Evolutionary conservation across 2,329 filamentous ascomycete genomes (phyloP).

Genomic region (Colletotrichum cuscutae): DNA sequence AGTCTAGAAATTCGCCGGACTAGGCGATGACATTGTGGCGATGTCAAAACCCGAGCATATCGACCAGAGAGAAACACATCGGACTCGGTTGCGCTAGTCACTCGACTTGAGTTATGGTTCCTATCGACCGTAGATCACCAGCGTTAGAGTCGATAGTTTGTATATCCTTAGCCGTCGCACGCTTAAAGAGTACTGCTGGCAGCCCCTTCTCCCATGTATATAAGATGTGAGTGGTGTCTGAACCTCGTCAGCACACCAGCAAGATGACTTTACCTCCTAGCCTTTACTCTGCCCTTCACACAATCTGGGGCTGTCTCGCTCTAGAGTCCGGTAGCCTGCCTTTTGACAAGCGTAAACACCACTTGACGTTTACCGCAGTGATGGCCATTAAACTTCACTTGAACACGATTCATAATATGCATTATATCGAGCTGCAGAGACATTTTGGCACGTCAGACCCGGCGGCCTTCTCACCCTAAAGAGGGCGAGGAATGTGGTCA

Average conservation of each 20-base stretch:
- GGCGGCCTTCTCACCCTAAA: conserved; percentile 27
- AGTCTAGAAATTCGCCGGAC: too few relatives aligned
- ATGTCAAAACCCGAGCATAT: too few relatives aligned
- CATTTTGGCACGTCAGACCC: conserved; percentile 25
- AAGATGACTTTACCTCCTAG: neutral
- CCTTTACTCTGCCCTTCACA: neutral
- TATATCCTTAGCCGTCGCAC: too few relatives aligned
- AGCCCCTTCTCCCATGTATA: too few relatives aligned
- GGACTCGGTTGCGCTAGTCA: too few relatives aligned
- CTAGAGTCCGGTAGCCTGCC: neutral
- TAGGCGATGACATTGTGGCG: too few relatives aligned
- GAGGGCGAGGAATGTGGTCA: conserved; percentile 17
- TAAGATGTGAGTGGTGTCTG: too few relatives aligned
- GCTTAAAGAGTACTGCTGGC: too few relatives aligned
- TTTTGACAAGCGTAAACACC: neutral
- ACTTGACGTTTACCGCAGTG: neutral
- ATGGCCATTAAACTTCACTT: neutral
- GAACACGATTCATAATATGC: neutral
- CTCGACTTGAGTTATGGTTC: too few relatives aligned
- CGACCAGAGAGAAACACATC: too few relatives aligned
- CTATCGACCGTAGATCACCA: too few relatives aligned
- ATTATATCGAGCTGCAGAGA: neutral
- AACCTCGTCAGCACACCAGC: neutral
- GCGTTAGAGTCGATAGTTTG: too few relatives aligned
- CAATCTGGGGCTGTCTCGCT: neutral